phyloP scores from a whole-genome alignment of 805 yeast genomes.

The Pachysolen tannophilus region DNA sequence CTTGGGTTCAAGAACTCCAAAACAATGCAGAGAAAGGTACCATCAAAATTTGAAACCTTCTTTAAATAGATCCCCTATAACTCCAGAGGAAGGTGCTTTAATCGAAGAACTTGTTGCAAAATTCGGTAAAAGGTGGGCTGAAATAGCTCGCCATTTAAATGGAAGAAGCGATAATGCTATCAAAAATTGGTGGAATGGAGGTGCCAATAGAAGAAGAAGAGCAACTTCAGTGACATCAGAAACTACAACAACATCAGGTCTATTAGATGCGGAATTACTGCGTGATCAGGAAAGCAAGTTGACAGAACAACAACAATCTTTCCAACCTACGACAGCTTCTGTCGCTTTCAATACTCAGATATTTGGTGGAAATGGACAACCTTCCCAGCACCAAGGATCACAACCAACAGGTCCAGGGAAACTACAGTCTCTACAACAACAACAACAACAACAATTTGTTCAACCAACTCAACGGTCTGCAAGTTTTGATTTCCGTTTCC shows the following conservation, averaged over 20 bases:
- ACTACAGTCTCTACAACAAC: constrained; percentile 8
- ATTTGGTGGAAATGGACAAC: constrained; percentile 8
- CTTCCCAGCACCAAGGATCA: constrained; percentile 6
- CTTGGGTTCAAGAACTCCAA: constrained; percentile 74
- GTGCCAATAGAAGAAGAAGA: constrained; percentile 75
- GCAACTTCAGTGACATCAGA: constrained; percentile 14
- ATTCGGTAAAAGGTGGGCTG: constrained; percentile 92
- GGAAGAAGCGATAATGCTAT: constrained; percentile 89
- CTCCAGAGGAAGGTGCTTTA: constrained; percentile 73
- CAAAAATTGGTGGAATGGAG: constrained; percentile 96
- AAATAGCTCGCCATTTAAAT: constrained; percentile 77
- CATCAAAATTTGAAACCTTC: constrained; percentile 88
- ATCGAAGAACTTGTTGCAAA: constrained; percentile 73
- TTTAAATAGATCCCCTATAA: constrained; percentile 73
- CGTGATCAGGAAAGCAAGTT: not conserved
- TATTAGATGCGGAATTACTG: constrained; percentile 1
- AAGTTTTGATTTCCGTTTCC: constrained; percentile 12
- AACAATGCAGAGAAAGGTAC: constrained; percentile 86
- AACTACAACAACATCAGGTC: constrained; percentile 7
- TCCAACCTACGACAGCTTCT: too few species aligned
- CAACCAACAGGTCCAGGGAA: constrained; percentile 4
- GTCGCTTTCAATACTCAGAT: constrained; percentile 12
- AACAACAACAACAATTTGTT: constrained; percentile 11
- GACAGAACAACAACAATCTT: constrained; percentile 4
- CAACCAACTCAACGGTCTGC: constrained; percentile 9